phyloP scores from a whole-genome alignment of 352 stramenopile species.

The Phytophthora brassicae region DNA sequence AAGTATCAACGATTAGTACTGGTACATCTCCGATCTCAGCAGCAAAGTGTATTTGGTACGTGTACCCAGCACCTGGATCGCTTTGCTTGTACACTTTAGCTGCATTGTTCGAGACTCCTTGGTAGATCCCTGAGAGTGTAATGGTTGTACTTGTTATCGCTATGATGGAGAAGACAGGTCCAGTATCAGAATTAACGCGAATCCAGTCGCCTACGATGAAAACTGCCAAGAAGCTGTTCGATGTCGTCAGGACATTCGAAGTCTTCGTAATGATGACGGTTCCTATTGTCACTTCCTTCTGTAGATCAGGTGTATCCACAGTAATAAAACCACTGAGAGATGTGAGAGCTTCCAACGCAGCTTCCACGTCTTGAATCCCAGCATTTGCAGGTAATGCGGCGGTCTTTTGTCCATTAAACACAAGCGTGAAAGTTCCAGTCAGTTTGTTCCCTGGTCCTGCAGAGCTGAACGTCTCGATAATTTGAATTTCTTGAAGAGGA shows the following conservation, averaged over 20 bases:
- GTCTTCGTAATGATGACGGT: slow-evolving; percentile 79
- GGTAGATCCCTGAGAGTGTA: slow-evolving; percentile 88
- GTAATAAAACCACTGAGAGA: slow-evolving; percentile 79
- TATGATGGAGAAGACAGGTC: slow-evolving; percentile 86
- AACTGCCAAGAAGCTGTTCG: slow-evolving; percentile 52
- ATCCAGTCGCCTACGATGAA: slow-evolving; percentile 93
- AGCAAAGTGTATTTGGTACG: slow-evolving; percentile 75
- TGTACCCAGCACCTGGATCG: slow-evolving; percentile 47
- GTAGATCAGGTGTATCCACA: slow-evolving; percentile 89
- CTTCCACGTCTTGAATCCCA: slow-evolving; percentile 78
- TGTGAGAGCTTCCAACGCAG: slow-evolving; percentile 74
- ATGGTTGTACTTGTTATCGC: slow-evolving; percentile 67
- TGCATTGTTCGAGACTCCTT: slow-evolving; percentile 45
- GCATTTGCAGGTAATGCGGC: slow-evolving; percentile 61
- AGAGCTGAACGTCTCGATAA: slow-evolving; percentile 84
- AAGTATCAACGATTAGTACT: slow-evolving; percentile 53
- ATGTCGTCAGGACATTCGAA: slow-evolving; percentile 67
- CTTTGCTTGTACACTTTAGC: slow-evolving; percentile 87
- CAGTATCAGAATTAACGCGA: slow-evolving; percentile 74
- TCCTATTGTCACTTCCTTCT: slow-evolving; percentile 52
- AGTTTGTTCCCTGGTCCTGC: slow-evolving; percentile 40
- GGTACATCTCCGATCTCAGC: slow-evolving; percentile 74
- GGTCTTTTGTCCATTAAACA: slow-evolving; percentile 62
- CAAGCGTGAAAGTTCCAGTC: slow-evolving; percentile 76
- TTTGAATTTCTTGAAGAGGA: slow-evolving; percentile 88